Evolutionary conservation across 257 asterid species (phyloP), one percentile per base, ranked within the genome.

Genomic region (Solanum peruvianum): DNA sequence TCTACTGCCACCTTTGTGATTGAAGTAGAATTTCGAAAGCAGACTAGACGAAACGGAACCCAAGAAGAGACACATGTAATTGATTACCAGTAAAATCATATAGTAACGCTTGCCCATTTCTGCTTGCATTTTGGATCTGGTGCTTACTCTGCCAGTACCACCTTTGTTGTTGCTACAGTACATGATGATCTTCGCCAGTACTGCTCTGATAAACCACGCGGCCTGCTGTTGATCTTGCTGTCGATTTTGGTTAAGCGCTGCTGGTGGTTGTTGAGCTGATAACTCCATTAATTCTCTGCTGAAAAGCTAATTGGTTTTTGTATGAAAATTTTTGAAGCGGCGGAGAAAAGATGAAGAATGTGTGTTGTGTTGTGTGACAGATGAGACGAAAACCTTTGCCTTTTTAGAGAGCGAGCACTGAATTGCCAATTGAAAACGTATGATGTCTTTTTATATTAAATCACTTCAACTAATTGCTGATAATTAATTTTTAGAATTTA

Each of bases 1-100:
- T 44, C 92, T 44, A 88, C 94, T 95, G 4, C 92, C 89, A 15
- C 98, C 98, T 56, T 91, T 89, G 91, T 96, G 98, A 64, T 82
- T 91, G 94, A 94, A 96, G 84, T 96, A 96, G 90, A 86, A 96
- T 33, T 96, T 96, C 18, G 94, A 84, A 31, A 96, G 85, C 0
- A 96, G 89, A 70, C 90, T 88, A 2, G 98, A 87, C 3, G 96
- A 89, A 21, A 94, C 84, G 0, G 98, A 94, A 7, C 98, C 98
- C 5, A 90, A 23, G 21, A 96, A 91, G 3, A 96, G 88, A 39
- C 86, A 88, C 7, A 87, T 13, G 90, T 90, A 94, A 60, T 90
- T 96, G 76, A 92, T 66, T 10, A 83, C 44, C 20, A 96, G 73
- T 14, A 94, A 94, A 37, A 88, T 42, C 49, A 52, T 86, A 92